A percentile compares a stretch with the other conserved stretches of the same genome.
phyloP scores from a whole-genome alignment of 257 asterid species.

The Jaltomata sinuosa region DNA sequence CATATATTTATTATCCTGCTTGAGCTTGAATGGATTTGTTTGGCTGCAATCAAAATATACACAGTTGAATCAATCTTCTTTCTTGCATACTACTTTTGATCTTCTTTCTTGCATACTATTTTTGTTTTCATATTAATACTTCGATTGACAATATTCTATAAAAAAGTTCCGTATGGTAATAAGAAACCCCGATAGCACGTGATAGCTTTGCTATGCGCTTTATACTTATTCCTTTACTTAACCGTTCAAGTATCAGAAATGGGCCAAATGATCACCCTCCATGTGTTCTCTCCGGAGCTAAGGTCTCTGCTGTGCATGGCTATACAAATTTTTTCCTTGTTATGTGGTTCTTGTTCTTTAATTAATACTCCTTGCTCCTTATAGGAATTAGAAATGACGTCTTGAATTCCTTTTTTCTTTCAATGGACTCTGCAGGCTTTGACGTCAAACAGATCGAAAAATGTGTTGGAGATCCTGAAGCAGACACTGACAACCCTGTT shows the following conservation, averaged over 20 bases:
- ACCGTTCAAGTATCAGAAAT: not conserved
- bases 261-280: not conserved
- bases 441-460: conserved; percentile 62
- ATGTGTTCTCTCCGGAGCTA: not conserved
- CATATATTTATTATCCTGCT: not conserved
- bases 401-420: not conserved
- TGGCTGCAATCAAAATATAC: not conserved
- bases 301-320: not conserved
- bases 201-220: not conserved
- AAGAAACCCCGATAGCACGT: not conserved
- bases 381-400: not conserved
- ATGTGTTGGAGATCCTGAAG: conserved; percentile 76
- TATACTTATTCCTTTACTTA: not conserved
- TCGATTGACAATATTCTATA: not conserved
- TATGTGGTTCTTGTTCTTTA: not conserved
- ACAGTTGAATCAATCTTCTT: not conserved
- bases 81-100: not conserved
- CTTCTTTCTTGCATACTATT: not conserved
- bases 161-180: not conserved
- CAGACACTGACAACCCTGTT: conserved; percentile 62
- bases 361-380: not conserved
- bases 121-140: not conserved
- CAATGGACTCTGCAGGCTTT: conserved; percentile 33
- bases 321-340: not conserved
- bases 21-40: not conserved